Percentiles rank a stretch among this genome's conserved stretches.
These are phyloP conservation scores for Alternaria sp. DNA, from an alignment of 2,329 filamentous ascomycete species.

Conservation along the genomic window DNA sequence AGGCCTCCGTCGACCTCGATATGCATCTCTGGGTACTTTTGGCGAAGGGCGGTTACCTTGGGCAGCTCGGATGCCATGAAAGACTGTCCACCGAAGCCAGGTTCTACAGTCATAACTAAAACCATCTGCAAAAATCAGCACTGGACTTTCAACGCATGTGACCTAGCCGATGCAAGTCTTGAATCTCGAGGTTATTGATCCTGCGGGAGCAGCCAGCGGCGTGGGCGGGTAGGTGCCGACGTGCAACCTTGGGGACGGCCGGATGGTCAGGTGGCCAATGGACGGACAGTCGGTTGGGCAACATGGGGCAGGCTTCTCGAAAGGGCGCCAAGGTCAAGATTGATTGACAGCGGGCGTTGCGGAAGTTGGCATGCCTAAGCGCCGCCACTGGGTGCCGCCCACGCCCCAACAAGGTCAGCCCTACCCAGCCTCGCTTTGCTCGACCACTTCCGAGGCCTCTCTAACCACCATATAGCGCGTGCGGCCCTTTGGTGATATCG, in stretches of 20 bases:
- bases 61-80: conserved; percentile 97
- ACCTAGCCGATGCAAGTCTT: conserved; percentile 10
- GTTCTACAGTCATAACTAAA: conserved; percentile 97
- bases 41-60: conserved; percentile 85
- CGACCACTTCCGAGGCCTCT: conserved; percentile 22
- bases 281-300: conserved; percentile 6
- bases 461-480: conserved; percentile 25
- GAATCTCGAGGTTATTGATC: conserved; percentile 19
- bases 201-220: conserved; percentile 17
- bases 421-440: conserved; percentile 23
- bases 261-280: conserved; percentile 20
- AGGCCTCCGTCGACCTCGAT: conserved; percentile 98
- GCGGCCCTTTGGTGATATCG: conserved; percentile 25
- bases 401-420: conserved; percentile 35
- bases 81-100: conserved; percentile 96
- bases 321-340: conserved; percentile 18
- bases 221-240: conserved; percentile 24
- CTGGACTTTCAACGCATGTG: not conserved
- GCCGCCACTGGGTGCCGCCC: conserved; percentile 42
- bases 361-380: conserved; percentile 41
- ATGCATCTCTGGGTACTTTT: conserved; percentile 88
- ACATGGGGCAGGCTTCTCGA: conserved; percentile 29
- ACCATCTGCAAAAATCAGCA: conserved; percentile 76
- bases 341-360: conserved; percentile 27
- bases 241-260: conserved; percentile 10